Conservation (phyloP, 352 stramenopile species). For the Globisporangium perplexum region DNA sequence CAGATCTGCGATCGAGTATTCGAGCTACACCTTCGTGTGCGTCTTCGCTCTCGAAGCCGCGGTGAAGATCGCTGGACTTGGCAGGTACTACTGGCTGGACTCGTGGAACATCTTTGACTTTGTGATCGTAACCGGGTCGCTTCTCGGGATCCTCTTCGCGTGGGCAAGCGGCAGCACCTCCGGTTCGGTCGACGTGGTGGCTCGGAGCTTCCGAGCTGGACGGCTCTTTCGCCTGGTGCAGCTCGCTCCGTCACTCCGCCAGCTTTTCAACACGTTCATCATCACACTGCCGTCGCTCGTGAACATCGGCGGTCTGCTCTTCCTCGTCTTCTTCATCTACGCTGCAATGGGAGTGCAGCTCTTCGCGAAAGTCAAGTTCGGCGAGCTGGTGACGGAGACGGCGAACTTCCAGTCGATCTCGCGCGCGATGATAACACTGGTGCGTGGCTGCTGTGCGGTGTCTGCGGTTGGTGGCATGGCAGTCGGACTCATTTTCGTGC, state of each 20-base stretch:
- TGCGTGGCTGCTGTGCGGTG: conserved; percentile 14
- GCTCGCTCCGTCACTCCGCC: conserved; percentile 62
- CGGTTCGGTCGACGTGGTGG: conserved; percentile 46
- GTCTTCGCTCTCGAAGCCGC: conserved; percentile 81
- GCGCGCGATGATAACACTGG: conserved; percentile 58
- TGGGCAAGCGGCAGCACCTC: conserved; percentile 35
- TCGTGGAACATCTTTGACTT: conserved; percentile 88
- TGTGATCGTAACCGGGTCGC: conserved; percentile 36
- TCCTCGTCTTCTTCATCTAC: conserved; percentile 92
- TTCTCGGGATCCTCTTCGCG: conserved; percentile 46
- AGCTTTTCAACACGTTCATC: conserved; percentile 88
- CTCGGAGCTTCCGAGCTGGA: conserved; percentile 83
- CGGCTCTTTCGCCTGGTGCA: conserved; percentile 71
- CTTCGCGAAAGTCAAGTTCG: conserved; percentile 82
- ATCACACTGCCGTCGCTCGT: conserved; percentile 77
- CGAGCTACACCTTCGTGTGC: conserved; percentile 79
- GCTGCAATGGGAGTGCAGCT: conserved; percentile 87
- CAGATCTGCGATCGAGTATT: conserved; percentile 38
- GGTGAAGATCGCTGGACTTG: conserved; percentile 80
- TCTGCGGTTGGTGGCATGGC: too few relatives aligned
- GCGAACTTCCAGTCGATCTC: conserved; percentile 88
- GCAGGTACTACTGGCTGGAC: conserved; percentile 74
- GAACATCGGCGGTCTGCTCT: conserved; percentile 85
- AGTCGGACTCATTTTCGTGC: conserved; percentile 18
- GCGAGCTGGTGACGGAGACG: conserved; percentile 52